Evolutionary conservation across 2,329 filamentous ascomycete species (phyloP), one percentile per base, ranked within the genome.

Genomic region (Alternaria gaisen): DNA sequence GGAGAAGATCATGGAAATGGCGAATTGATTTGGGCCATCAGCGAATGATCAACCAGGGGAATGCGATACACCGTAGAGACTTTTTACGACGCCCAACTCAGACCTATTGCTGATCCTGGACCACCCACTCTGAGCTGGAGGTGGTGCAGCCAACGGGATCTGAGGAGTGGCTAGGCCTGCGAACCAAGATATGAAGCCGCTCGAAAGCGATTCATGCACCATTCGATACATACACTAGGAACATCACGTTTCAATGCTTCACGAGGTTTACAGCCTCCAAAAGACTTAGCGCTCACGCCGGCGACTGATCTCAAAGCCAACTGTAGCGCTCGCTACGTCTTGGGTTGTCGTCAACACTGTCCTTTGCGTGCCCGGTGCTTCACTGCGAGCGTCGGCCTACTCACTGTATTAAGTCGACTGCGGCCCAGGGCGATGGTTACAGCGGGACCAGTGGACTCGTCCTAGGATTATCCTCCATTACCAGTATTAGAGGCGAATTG

Each of bases 281-380:
- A 62, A 60, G 56, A 67, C 60, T 70, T 75, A 77, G 74, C 71
- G 73, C 69, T 72, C 69, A 73, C 69, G 65, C 66, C 68, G 68
- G 69, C 66, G 64, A 60, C 67, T 64, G 63, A 67, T 66, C 69
- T 67, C 66, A 64, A 76, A 72, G 70, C 70, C 72, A 72, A 67
- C 60, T 68, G 68, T 66, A 69, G 67, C 63, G 53, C 51, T 65
- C 59, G 63, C 66, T 70, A 63, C 65, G 62, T 61, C 62, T 56
- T 46, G 61, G 63, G 66, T 57, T 68, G 65, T 67, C 58, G 66
- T 72, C 68, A 66, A 70, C 71, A 71, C 64, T 65, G 69, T 67
- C 57, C 71, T 55, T 67, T 59, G 58, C 55, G 64, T 70, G 74
- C 66, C 61, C 73, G 70, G 66, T 73, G 75, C 67, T 67, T 61